Evolutionary conservation across 345 rosid species (phyloP).

Genomic region (Hypericum perforatum): DNA sequence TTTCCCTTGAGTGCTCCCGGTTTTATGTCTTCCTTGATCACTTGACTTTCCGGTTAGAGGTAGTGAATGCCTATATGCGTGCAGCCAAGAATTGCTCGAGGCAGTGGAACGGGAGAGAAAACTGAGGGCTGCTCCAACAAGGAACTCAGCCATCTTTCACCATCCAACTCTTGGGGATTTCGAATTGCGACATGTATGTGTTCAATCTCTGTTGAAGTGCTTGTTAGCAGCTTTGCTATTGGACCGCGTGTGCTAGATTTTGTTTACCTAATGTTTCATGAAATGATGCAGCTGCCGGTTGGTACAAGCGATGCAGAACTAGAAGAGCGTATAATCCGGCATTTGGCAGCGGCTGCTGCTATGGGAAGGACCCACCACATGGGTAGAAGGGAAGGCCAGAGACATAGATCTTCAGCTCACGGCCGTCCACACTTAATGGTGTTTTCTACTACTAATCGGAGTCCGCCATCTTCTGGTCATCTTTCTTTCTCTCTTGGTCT

Average conservation of each 20-base stretch:
- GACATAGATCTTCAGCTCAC: slow-evolving; percentile 17
- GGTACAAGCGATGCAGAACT: slow-evolving; percentile 21
- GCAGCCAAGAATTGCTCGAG: slow-evolving; percentile 27
- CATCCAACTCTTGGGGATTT: slow-evolving; percentile 24
- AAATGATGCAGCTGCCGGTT: slow-evolving; percentile 17
- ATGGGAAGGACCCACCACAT: slow-evolving; percentile 21
- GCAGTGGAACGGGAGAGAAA: slow-evolving; percentile 28
- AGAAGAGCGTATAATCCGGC: slow-evolving; percentile 32
- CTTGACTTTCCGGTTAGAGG: not conserved
- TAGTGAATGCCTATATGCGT: not conserved
- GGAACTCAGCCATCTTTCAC: slow-evolving; percentile 20
- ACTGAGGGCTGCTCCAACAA: slow-evolving; percentile 12
- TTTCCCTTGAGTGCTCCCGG: not conserved
- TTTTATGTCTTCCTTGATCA: not conserved
- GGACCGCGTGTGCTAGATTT: too few species aligned
- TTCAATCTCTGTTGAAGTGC: not conserved
- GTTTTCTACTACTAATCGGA: slow-evolving; percentile 19
- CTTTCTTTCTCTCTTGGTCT: slow-evolving; percentile 25
- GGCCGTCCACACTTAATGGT: slow-evolving; percentile 25
- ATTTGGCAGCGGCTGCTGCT: slow-evolving; percentile 40
- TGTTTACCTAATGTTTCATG: not conserved
- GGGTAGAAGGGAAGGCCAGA: slow-evolving; percentile 21
- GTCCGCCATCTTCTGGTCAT: slow-evolving; percentile 24
- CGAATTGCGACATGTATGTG: slow-evolving; percentile 24
- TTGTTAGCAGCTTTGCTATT: not conserved